Evolutionary conservation across 208 protist species (phyloP), one percentile per base, ranked within the genome.

Genomic region (Tritrichomonas musculus): DNA sequence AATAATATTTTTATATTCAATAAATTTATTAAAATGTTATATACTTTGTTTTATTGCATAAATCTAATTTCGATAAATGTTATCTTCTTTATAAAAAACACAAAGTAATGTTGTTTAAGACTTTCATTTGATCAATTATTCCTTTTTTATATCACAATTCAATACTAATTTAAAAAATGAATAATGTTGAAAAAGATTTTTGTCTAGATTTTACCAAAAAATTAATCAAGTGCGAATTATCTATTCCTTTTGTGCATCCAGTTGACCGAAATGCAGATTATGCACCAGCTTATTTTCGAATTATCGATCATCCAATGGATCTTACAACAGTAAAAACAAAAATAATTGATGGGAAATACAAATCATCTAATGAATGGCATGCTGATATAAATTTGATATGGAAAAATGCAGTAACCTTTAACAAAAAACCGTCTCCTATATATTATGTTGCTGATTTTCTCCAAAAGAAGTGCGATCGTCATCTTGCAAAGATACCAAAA

Each of bases 291-390:
- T 92, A 92, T 50, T 92, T 49, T 41, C 17, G 30, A 20, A 69
- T 92, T 44, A 72, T 92, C 33, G 55, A 92, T 50, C 88, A 92
- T 53, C 88, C 88, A 53, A 92, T 92, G 20, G 88, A 92, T 47
- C 41, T 92, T 39, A 50, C 88, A 49, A 64, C 50, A 92, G 72
- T 92, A 30, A 72, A 66, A 50, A 27, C 13, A 1, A 92, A 92
- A 53, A 3, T 92, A 33, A 41, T 73, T 33, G 36, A 64, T 39
- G 33, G 55, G 30, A 33, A 92, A 53, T 92, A 92, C n/a, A 66
- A 92, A 33, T 73, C 88, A 14, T 20, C 53, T 49, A 22, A 92
- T 44, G 41, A 92, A 33, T 92, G 36, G 36, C 13, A 13, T 30
- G 41, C 47, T 47, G 88, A 92, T 49, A 44, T 92, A 25, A 72